phyloP scores from a whole-genome alignment of 345 rosid genomes.

The Kandelia obovata region DNA sequence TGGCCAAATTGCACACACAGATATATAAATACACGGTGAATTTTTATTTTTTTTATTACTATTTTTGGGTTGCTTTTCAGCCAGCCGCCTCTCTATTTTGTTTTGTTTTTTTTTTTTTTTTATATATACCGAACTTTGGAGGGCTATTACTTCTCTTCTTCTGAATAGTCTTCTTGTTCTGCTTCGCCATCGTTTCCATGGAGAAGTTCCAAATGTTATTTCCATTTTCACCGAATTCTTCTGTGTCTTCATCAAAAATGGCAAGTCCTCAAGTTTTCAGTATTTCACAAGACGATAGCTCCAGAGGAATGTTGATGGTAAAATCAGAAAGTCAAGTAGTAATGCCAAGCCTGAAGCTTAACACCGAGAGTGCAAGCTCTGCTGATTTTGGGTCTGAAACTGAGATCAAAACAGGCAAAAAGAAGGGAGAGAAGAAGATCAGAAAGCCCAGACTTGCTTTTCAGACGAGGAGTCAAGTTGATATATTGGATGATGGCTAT shows the following conservation, averaged over 20 bases:
- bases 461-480: constrained; percentile 65
- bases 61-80: background rate
- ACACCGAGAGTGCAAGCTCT: constrained; percentile 1
- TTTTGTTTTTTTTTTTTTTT: background rate
- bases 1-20: too few relatives aligned
- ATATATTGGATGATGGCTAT: constrained; percentile 69
- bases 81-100: constrained; percentile 19
- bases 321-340: constrained; percentile 14
- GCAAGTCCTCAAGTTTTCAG: constrained; percentile 14
- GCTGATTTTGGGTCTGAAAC: constrained; percentile 5
- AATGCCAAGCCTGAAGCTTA: background rate
- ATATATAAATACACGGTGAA: background rate
- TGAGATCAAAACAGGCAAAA: constrained; percentile 13
- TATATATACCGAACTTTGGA: background rate
- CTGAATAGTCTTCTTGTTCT: background rate
- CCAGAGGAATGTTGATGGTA: constrained; percentile 29
- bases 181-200: constrained; percentile 17
- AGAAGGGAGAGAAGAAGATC: constrained; percentile 42
- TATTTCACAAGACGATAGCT: constrained; percentile 11
- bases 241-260: constrained; percentile 13
- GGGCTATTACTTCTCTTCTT: constrained; percentile 1
- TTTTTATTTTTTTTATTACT: too few relatives aligned
- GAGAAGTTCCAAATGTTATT: constrained; percentile 51
- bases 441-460: constrained; percentile 52
- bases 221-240: constrained; percentile 29